phyloP scores from a whole-genome alignment of 73 alveolate genomes.

The Paramecium pentaurelia region DNA sequence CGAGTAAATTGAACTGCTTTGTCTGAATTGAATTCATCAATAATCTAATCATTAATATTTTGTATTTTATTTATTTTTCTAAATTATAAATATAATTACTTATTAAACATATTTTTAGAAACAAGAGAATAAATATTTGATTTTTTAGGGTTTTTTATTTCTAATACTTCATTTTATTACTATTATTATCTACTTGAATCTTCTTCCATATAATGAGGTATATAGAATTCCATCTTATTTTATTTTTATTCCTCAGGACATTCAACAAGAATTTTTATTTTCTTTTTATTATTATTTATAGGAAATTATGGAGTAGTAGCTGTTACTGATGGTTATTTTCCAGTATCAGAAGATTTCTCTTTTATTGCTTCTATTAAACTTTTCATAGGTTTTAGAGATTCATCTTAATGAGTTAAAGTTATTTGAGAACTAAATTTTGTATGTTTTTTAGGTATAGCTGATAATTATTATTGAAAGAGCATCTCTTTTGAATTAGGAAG shows the following conservation, averaged over 20 bases:
- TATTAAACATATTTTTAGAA: neutral
- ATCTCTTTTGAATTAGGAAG: neutral
- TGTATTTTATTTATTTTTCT: neutral
- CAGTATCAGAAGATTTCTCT: neutral
- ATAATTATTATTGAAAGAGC: neutral
- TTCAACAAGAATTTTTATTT: neutral
- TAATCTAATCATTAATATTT: neutral
- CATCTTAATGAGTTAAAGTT: neutral
- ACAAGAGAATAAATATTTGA: neutral
- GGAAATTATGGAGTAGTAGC: neutral
- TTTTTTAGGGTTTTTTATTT: neutral
- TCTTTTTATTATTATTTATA: neutral
- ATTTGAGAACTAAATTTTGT: neutral
- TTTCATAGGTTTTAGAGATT: conserved; percentile 26
- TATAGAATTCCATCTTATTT: neutral
- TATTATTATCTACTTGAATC: neutral
- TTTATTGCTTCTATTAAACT: conserved; percentile 30
- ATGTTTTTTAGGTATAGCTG: conserved; percentile 14
- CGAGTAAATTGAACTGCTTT: neutral
- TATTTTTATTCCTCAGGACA: neutral
- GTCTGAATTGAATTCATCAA: neutral
- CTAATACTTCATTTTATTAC: neutral
- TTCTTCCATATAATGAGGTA: neutral
- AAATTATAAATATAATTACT: neutral
- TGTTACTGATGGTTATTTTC: neutral